Base-by-base conservation (phyloP, 2,329 filamentous ascomycete genomes). In the Ophiosphaerella korrae region DNA sequence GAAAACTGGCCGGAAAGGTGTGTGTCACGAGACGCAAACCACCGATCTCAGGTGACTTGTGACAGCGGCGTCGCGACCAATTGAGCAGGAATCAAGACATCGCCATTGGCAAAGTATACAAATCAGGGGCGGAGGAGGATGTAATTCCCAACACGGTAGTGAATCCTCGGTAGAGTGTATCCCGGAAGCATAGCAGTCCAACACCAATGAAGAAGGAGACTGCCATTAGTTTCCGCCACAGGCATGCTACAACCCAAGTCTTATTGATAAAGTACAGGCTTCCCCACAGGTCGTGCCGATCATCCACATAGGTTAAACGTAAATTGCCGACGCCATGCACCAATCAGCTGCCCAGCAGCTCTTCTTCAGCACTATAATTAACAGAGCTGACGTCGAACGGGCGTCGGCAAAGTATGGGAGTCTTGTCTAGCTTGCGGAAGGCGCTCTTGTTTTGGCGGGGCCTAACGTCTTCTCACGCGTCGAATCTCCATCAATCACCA, bases 231-330 rank as follows among this genome's bases (percentile, higher is more conserved):
- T 29, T 29, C 26, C 26, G 26, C 26, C 16, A 31, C 24, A 41
- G 29, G 24, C 38, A n/a, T n/a, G 38, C 38, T 41, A 31, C 14
- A 23, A 42, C 14, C 37, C 16, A 23, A 39, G 21, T 23, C 21
- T 21, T 39, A 14, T 44, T 36, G 35, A 49, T 44, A 41, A 39
- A n/a, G 16, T 36, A 26, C 46, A 24, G 29, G 46, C 37, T 50
- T 50, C 48, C 37, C 48, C 48, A 50, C 48, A 50, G 42, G 16
- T n/a, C 39, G 23, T 32, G 48, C 21, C 7, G 37, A 33, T 50
- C 35, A 41, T 9, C 32, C 42, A 23, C 32, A 14, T 42, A 45
- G 14, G n/a, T 35, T 38, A 37, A 42, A 29, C 37, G 14, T n/a
- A 23, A 45, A 42, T 29, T 36, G 33, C 48, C 48, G 42, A 33